phyloP scores from a whole-genome alignment of 805 yeast species.

The Hanseniaspora singularis region DNA sequence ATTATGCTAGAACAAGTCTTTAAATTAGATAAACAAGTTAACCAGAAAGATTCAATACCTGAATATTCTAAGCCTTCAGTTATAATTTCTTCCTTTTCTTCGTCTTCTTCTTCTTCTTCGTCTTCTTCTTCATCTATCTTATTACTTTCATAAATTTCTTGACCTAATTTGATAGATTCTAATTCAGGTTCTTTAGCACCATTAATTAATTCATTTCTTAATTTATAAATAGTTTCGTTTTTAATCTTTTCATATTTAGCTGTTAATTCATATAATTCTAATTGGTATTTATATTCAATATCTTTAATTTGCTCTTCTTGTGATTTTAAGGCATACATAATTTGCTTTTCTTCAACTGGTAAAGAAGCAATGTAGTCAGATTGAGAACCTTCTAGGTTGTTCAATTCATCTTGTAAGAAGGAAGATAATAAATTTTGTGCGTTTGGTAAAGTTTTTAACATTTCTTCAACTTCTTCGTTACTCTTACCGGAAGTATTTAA shows the following conservation, averaged over 20 bases:
- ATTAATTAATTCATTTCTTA: conserved; percentile 56
- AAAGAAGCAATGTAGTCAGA: conserved; percentile 74
- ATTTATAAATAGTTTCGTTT: conserved; percentile 53
- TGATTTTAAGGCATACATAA: conserved; percentile 72
- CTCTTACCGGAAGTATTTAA: background rate
- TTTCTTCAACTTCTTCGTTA: conserved; percentile 28
- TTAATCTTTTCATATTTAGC: conserved; percentile 62
- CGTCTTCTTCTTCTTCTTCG: conserved; percentile 34
- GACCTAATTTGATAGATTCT: conserved; percentile 71
- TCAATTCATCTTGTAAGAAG: conserved; percentile 79
- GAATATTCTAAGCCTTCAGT: conserved; percentile 36
- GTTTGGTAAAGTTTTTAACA: conserved; percentile 62
- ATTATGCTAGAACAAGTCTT: conserved; percentile 70
- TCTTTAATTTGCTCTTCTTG: conserved; percentile 68
- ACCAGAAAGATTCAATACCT: conserved; percentile 94
- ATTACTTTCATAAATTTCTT: no score
- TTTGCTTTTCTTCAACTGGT: conserved; percentile 57
- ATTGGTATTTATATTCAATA: conserved; percentile 83
- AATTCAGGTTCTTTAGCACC: conserved; percentile 69
- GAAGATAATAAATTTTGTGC: conserved; percentile 24
- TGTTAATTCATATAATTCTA: conserved; percentile 76
- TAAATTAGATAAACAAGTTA: conserved; percentile 84
- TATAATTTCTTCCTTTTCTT: conserved; percentile 34
- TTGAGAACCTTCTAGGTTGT: conserved; percentile 70
- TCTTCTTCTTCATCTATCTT: conserved; percentile 33